These are phyloP conservation scores for Penicillium sp. DNA, from an alignment of 2,329 filamentous ascomycete genomes.

Conservation along the genomic window DNA sequence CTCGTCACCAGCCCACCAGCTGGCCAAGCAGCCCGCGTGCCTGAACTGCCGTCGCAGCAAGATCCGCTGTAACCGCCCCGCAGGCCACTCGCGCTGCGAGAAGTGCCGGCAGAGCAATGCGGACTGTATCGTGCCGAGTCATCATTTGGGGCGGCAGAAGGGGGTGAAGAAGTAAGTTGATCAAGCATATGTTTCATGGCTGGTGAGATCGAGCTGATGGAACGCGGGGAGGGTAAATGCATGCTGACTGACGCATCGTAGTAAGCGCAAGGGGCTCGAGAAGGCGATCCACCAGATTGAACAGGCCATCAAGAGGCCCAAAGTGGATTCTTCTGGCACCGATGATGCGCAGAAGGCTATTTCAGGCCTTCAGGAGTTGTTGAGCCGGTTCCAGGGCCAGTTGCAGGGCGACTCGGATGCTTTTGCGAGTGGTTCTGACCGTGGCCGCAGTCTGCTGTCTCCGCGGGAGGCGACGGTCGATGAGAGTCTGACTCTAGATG, in stretches of 20 bases:
- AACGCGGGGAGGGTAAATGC: not conserved
- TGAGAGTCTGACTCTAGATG: slow-evolving; percentile 65
- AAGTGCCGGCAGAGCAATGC: slow-evolving; percentile 60
- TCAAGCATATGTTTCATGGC: not conserved
- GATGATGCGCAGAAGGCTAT: slow-evolving; percentile 47
- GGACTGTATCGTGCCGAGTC: slow-evolving; percentile 71
- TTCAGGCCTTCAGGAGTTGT: slow-evolving; percentile 53
- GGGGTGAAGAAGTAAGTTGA: slow-evolving; percentile 69
- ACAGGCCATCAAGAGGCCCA: slow-evolving; percentile 64
- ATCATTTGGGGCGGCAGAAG: slow-evolving; percentile 72
- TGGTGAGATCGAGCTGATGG: not conserved
- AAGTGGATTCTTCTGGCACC: slow-evolving; percentile 47
- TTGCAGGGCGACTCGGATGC: slow-evolving; percentile 30
- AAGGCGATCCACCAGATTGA: slow-evolving; percentile 75
- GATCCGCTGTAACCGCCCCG: slow-evolving; percentile 65
- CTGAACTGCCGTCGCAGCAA: slow-evolving; percentile 68
- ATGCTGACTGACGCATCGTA: slow-evolving; percentile 36
- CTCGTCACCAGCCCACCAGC: slow-evolving; percentile 8
- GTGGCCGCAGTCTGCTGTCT: slow-evolving; percentile 22
- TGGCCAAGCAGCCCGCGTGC: slow-evolving; percentile 54
- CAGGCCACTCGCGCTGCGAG: slow-evolving; percentile 58
- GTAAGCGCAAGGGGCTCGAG: slow-evolving; percentile 72
- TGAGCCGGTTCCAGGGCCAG: slow-evolving; percentile 51
- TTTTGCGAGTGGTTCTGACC: slow-evolving; percentile 36
- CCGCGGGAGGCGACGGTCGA: slow-evolving; percentile 37